phyloP scores from a whole-genome alignment of 2,329 filamentous ascomycete species.

The Diplodia corticola region DNA sequence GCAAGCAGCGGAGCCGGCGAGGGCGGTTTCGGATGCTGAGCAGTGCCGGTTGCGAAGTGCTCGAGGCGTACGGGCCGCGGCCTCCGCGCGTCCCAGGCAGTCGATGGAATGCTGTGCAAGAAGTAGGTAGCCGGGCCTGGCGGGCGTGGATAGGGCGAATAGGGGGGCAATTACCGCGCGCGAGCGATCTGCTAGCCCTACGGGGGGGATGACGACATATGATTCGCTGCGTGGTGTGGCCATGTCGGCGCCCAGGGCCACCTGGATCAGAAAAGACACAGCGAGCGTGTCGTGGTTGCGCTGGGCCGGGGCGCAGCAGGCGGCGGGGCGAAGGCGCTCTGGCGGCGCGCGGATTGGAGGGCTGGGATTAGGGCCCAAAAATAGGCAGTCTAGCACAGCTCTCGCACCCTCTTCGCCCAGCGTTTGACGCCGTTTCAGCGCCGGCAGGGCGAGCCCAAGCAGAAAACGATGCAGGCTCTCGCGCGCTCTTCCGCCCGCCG shows the following conservation, averaged over 20 bases:
- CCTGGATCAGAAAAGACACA: background rate
- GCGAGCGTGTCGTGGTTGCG: background rate
- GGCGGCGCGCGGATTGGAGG: background rate
- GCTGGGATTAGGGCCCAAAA: background rate
- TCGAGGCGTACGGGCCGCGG: background rate
- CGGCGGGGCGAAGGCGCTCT: slow-evolving; percentile 3
- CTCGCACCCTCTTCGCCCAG: background rate
- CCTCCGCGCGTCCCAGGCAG: background rate
- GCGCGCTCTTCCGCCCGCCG: background rate
- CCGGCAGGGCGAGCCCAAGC: slow-evolving; percentile 3
- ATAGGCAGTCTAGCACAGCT: background rate
- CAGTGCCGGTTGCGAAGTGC: background rate
- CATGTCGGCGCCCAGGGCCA: background rate
- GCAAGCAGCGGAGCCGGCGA: background rate
- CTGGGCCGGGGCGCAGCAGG: background rate
- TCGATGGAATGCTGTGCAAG: background rate
- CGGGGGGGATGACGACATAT: background rate
- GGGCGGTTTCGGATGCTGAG: background rate
- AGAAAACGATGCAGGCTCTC: background rate
- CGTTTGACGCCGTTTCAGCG: slow-evolving; percentile 19
- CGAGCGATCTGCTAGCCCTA: slow-evolving; percentile 11
- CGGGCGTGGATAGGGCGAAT: background rate
- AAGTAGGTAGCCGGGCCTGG: background rate
- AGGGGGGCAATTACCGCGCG: background rate
- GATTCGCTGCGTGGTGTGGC: background rate